phyloP scores from a whole-genome alignment of 2,329 filamentous ascomycete genomes.

The Colletotrichum salicis region DNA sequence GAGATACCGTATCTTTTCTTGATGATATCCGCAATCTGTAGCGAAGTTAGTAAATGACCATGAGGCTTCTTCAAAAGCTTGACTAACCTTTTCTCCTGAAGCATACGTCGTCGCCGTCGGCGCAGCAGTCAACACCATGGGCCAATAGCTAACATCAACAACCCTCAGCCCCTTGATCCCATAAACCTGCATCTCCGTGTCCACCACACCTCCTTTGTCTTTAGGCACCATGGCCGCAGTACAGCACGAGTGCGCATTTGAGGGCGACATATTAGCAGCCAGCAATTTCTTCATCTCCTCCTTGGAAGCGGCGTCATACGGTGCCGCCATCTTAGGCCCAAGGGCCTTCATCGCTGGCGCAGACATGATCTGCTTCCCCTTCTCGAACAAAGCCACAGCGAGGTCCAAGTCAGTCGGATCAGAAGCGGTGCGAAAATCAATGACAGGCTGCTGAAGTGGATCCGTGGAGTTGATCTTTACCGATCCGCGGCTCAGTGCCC shows the following conservation, averaged over 20 bases:
- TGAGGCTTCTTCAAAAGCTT: no score
- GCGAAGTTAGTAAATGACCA: neutral
- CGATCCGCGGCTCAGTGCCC: slow-evolving; percentile 52
- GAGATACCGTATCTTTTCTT: slow-evolving; percentile 13
- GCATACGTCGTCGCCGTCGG: slow-evolving; percentile 28
- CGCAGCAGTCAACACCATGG: slow-evolving; percentile 23
- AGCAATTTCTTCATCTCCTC: slow-evolving; percentile 41
- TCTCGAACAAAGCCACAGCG: slow-evolving; percentile 47
- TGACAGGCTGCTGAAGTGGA: slow-evolving; percentile 45
- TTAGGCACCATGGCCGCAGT: slow-evolving; percentile 37
- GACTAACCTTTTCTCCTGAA: slow-evolving; percentile 8
- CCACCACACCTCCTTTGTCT: slow-evolving; percentile 36
- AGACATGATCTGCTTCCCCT: slow-evolving; percentile 42
- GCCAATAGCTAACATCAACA: slow-evolving; percentile 36
- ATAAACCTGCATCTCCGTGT: slow-evolving; percentile 33
- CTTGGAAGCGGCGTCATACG: slow-evolving; percentile 41
- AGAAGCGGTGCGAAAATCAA: slow-evolving; percentile 52
- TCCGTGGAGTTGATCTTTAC: slow-evolving; percentile 49
- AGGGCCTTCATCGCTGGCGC: slow-evolving; percentile 44
- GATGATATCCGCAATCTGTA: slow-evolving; percentile 13
- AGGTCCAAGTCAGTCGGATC: slow-evolving; percentile 50
- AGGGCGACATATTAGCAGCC: slow-evolving; percentile 15
- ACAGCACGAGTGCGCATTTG: slow-evolving; percentile 19
- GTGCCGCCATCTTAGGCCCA: slow-evolving; percentile 41
- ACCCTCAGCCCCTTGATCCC: slow-evolving; percentile 25